phyloP scores from a whole-genome alignment of 331 rosid species.

The Arachis monticola region DNA sequence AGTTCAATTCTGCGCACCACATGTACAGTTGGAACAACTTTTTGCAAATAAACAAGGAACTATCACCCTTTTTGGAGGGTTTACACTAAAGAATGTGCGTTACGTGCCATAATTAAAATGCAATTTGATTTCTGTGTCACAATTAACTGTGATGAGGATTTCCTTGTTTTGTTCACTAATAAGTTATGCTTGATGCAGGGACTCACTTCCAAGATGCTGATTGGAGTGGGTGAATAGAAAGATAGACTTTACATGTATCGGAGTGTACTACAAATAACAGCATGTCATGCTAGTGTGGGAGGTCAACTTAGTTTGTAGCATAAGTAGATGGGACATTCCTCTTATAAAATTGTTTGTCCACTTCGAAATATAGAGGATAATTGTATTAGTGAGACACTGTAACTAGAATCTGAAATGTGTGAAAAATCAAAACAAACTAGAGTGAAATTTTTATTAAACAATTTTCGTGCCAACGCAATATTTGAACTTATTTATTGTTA shows the following conservation, averaged over 20 bases:
- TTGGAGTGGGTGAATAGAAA: neutral
- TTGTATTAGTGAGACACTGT: neutral
- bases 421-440: neutral
- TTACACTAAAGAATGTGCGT: neutral
- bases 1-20: too few relatives aligned
- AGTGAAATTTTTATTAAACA: neutral
- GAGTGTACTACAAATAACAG: too few relatives aligned
- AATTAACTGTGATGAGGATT: neutral
- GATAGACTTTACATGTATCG: too few relatives aligned
- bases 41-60: neutral
- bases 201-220: neutral
- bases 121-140: neutral
- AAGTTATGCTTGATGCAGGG: neutral
- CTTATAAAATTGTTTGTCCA: too few relatives aligned
- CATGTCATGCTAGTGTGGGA: too few relatives aligned
- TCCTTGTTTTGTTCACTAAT: neutral
- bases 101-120: neutral
- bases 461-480: too few relatives aligned
- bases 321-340: too few relatives aligned
- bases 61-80: neutral
- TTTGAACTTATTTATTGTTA: neutral
- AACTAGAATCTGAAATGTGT: neutral
- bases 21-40: too few relatives aligned
- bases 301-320: too few relatives aligned
- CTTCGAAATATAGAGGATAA: too few relatives aligned